These are phyloP conservation scores for Arthroderma uncinatum DNA, from an alignment of 2,329 filamentous ascomycete genomes.

Conservation along the genomic window DNA sequence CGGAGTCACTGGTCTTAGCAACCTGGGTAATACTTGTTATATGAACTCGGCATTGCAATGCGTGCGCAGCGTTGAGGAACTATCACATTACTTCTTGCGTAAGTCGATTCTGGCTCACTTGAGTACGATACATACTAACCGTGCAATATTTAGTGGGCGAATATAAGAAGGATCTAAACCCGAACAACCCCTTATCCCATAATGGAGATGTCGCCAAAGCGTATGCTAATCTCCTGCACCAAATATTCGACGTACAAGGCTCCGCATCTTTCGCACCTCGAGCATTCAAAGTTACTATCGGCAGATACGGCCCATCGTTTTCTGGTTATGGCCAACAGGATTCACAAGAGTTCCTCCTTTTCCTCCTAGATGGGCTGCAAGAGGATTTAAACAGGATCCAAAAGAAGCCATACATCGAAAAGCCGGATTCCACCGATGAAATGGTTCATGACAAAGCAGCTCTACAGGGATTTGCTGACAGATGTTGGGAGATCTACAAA, in stretches of 20 bases:
- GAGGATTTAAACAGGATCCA: slow-evolving; percentile 89
- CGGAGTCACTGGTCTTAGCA: slow-evolving; percentile 73
- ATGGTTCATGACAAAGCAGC: slow-evolving; percentile 75
- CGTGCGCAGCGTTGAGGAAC: slow-evolving; percentile 81
- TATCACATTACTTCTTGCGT: slow-evolving; percentile 79
- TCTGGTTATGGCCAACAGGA: slow-evolving; percentile 95
- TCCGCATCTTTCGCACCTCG: slow-evolving; percentile 62
- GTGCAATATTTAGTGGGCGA: slow-evolving; percentile 40
- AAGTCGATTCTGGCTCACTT: slow-evolving; percentile 20
- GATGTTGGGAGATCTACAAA: slow-evolving; percentile 85
- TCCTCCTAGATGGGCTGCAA: slow-evolving; percentile 84
- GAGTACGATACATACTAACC: slow-evolving; percentile 12
- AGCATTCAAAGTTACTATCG: slow-evolving; percentile 72
- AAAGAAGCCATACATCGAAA: slow-evolving; percentile 95
- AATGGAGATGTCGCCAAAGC: slow-evolving; percentile 75
- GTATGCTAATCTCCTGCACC: slow-evolving; percentile 63
- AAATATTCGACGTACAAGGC: slow-evolving; percentile 62
- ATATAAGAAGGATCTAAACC: slow-evolving; percentile 72
- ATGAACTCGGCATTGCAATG: slow-evolving; percentile 98
- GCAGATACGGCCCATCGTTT: slow-evolving; percentile 71
- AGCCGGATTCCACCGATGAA: slow-evolving; percentile 93
- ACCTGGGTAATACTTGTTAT: slow-evolving; percentile 95
- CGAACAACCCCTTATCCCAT: slow-evolving; percentile 72
- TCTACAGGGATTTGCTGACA: slow-evolving; percentile 72
- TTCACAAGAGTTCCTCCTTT: slow-evolving; percentile 92